Evolutionary conservation across 306 rosid genomes (phyloP).

Genomic region (Medicago ruthenica): DNA sequence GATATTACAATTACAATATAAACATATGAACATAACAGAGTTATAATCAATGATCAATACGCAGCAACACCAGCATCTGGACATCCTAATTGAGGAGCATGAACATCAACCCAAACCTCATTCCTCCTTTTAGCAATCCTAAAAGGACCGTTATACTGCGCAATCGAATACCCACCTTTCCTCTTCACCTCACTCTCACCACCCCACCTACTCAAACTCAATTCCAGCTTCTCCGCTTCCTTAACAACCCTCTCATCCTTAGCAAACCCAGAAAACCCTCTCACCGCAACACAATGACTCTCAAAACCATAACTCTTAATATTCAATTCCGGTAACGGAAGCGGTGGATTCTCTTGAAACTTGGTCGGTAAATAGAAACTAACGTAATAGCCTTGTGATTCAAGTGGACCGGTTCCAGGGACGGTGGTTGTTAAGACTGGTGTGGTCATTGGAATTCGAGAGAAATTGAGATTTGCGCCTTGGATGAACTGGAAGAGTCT

Average conservation of each 20-base stretch:
- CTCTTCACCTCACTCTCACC: background rate
- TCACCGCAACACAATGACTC: constrained; percentile 64
- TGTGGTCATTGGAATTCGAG: constrained; percentile 72
- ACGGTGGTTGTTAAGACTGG: constrained; percentile 74
- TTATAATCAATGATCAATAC: constrained; percentile 35
- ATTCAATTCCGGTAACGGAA: constrained; percentile 73
- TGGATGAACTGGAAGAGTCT: constrained; percentile 79
- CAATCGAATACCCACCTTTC: constrained; percentile 51
- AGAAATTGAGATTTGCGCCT: constrained; percentile 88
- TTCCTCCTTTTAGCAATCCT: constrained; percentile 58
- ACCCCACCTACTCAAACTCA: constrained; percentile 65
- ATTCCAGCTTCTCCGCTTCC: constrained; percentile 79
- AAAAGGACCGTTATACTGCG: constrained; percentile 69
- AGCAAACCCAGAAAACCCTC: constrained; percentile 76
- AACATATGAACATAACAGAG: background rate
- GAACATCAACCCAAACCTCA: constrained; percentile 81
- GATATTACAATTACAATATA: background rate
- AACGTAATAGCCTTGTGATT: constrained; percentile 68
- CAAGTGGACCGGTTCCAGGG: constrained; percentile 68
- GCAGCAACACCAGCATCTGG: constrained; percentile 44
- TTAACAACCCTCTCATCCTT: constrained; percentile 63
- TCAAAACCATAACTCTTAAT: constrained; percentile 53
- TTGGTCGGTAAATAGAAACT: constrained; percentile 69
- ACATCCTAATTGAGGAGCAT: constrained; percentile 55
- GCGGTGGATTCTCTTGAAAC: constrained; percentile 69